Evolutionary conservation across 1,139 yeast species (phyloP).

Genomic region (Sugiyamaella japonica): DNA sequence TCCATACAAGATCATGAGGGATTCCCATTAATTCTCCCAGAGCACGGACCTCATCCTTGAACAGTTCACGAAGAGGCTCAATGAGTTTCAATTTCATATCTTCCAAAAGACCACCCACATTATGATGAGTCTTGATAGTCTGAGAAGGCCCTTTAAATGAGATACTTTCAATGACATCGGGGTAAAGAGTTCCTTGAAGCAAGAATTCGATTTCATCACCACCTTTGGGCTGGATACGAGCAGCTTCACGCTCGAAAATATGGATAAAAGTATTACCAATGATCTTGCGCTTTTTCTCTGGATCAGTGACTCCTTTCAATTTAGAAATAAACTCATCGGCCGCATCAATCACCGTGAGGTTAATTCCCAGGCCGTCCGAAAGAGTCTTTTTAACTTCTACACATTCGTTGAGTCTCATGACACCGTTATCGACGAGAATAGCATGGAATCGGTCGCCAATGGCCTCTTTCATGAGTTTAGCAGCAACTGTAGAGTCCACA

Average conservation of each 20-base stretch:
- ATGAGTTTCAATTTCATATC: constrained; percentile 97
- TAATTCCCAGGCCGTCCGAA: constrained; percentile 90
- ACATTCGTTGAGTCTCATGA: constrained; percentile 93
- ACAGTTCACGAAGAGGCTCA: constrained; percentile 96
- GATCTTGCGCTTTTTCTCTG: constrained; percentile 98
- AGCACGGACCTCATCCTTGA: constrained; percentile 97
- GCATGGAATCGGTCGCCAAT: constrained; percentile 99
- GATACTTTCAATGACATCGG: constrained; percentile 97
- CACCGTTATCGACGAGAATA: constrained; percentile 96
- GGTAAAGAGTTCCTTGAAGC: constrained; percentile 96
- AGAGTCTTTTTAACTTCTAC: constrained; percentile 82
- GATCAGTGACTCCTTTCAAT: constrained; percentile 93
- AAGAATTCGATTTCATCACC: constrained; percentile 90
- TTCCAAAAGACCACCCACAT: constrained; percentile 96
- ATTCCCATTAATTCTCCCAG: constrained; percentile 93
- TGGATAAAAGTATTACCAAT: constrained; percentile 98
- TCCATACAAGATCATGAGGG: constrained; percentile 97
- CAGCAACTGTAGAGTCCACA: constrained; percentile 99
- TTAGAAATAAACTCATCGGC: constrained; percentile 82
- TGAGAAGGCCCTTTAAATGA: constrained; percentile 99
- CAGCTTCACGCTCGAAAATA: constrained; percentile 95
- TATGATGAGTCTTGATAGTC: constrained; percentile 98
- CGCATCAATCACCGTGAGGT: constrained; percentile 93
- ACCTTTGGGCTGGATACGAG: constrained; percentile 82
- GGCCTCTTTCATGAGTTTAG: constrained; percentile 96